Evolutionary conservation across 495 filamentous ascomycete species (phyloP).

Genomic region (Lasiosphaeria hispida): DNA sequence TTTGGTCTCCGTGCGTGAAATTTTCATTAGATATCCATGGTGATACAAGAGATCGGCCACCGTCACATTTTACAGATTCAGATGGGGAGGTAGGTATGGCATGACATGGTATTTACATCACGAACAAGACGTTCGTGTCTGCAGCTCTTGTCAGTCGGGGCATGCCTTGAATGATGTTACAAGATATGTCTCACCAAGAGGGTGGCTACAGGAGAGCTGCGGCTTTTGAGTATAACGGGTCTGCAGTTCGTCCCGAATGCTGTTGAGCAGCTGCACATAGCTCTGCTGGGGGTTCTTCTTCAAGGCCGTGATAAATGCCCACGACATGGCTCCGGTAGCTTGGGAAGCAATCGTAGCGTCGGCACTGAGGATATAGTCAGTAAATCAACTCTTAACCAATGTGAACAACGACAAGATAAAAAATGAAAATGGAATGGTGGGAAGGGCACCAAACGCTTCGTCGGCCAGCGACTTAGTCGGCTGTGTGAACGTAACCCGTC

Average conservation of each 20-base stretch:
- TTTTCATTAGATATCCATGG: not conserved
- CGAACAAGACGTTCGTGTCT: slow-evolving; percentile 54
- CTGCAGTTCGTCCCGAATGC: slow-evolving; percentile 86
- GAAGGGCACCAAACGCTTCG: slow-evolving; percentile 1
- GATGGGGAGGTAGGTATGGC: not conserved
- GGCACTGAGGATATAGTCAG: slow-evolving; percentile 41
- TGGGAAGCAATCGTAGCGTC: slow-evolving; percentile 69
- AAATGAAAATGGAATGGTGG: not conserved
- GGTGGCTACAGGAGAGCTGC: slow-evolving; percentile 94
- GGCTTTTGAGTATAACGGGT: slow-evolving; percentile 93
- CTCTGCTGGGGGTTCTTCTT: slow-evolving; percentile 98
- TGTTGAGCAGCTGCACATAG: slow-evolving; percentile 93
- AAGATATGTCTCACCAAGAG: slow-evolving; percentile 63
- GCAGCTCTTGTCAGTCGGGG: slow-evolving; percentile 21
- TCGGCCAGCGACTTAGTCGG: not conserved
- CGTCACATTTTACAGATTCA: not conserved
- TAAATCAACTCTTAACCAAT: slow-evolving; percentile 27
- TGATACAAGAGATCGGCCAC: not conserved
- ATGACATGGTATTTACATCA: slow-evolving; percentile 39
- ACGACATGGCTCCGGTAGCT: slow-evolving; percentile 97
- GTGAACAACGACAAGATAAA: not conserved
- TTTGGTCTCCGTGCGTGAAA: no score
- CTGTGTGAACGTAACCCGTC: slow-evolving; percentile 53
- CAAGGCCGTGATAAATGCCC: slow-evolving; percentile 89
- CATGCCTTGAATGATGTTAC: slow-evolving; percentile 30